Percentiles rank a stretch among this genome's conserved stretches.
phyloP scores from a whole-genome alignment of 1,139 yeast genomes.

The Geotrichum citri-aurantii region DNA sequence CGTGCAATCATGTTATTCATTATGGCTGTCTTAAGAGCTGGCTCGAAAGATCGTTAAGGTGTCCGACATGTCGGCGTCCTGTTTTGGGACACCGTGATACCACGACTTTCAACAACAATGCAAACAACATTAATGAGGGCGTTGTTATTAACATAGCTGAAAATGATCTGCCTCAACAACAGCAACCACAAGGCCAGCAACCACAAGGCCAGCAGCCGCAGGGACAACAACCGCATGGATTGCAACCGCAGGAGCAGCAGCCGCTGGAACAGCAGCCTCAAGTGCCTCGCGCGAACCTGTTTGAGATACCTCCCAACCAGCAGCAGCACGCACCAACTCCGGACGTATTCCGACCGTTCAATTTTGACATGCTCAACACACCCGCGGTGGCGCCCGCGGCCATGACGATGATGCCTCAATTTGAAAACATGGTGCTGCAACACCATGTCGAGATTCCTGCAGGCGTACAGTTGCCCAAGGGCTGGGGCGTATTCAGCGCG shows the following conservation, averaged over 20 bases:
- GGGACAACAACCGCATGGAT: slow-evolving; percentile 5
- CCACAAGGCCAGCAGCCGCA: not conserved
- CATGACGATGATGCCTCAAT: not conserved
- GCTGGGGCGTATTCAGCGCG: slow-evolving; percentile 14
- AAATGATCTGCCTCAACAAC: not conserved
- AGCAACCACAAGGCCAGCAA: not conserved
- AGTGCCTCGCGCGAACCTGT: not conserved
- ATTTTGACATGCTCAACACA: not conserved
- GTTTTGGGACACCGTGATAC: slow-evolving; percentile 38
- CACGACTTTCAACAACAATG: not conserved
- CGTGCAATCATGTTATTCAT: slow-evolving; percentile 85
- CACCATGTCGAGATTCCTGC: slow-evolving; percentile 9
- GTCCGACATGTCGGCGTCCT: slow-evolving; percentile 87
- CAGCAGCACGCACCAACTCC: not conserved
- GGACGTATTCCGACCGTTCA: not conserved
- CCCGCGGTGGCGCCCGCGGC: not conserved
- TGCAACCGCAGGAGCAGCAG: slow-evolving; percentile 12
- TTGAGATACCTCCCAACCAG: not conserved
- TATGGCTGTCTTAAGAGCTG: slow-evolving; percentile 87
- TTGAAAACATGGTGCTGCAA: slow-evolving; percentile 5
- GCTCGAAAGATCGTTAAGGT: slow-evolving; percentile 84
- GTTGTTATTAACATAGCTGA: not conserved
- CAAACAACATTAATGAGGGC: not conserved
- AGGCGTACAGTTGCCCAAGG: slow-evolving; percentile 11
- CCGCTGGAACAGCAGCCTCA: not conserved